Base-by-base conservation (phyloP, 257 asterid genomes). In the Mitragyna speciosa region DNA sequence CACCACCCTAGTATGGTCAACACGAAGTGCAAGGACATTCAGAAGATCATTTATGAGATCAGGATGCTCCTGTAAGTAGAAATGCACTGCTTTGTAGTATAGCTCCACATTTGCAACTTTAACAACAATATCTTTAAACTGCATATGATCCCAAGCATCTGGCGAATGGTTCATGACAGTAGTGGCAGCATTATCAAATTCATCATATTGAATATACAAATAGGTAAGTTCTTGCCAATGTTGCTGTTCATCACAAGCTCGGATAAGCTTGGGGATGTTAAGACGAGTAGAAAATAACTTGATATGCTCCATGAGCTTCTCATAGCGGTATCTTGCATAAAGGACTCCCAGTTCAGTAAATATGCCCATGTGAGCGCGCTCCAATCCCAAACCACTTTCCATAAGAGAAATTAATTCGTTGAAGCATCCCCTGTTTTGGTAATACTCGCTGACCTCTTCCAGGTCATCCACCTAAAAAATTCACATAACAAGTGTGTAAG, bases 111-210 rank as follows among this genome's bases (percentile, higher is more conserved):
- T 94, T 73, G 99, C 98, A 80, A 96, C 99, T 92, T 96, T 96
- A 84, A 90, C 98, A 76, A 89, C 86, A 78, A 94, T 94, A 83
- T 96, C 98, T 80, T 94, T 96, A 90, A 96, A 94, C 85, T 96
- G 99, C 99, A 96, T 91, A 84, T 94, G 99, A 81, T 96, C 99
- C 99, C 99, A 96, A 75, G 99, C 99, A 89, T 94, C 98, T 65
- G 99, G 98, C 15, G 99, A 96, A 85, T 96, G 99, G 88, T 96
- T 96, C 99, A 94, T 96, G 85, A 96, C 98, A 12, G 98, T 96
- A 19, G 99, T 92, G 74, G 98, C 99, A 86, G 99, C 99, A 89
- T 94, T 96, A 82, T 94, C 99, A 80, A 94, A 96, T 90, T 96
- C 99, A 66, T 94, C 98, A 86, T 96, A 96, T 79, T 96, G 99